Base-by-base conservation (phyloP, 2,329 filamentous ascomycete genomes). In the Elsinoe ampelina region DNA sequence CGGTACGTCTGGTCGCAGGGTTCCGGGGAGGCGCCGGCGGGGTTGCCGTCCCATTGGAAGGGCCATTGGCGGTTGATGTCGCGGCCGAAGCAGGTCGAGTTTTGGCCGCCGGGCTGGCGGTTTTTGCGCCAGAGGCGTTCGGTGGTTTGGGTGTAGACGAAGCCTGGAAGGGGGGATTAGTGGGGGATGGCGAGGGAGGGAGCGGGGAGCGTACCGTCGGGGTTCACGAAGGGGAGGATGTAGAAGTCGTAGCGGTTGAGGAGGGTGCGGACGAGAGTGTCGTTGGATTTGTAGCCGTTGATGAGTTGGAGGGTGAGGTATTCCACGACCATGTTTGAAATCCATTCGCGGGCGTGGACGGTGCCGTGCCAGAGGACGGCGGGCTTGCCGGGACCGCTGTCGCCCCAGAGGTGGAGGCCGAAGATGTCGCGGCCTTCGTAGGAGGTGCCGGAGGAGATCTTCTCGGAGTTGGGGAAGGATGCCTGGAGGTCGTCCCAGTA, bases 191-290 rank as follows among this genome's bases (percentile, higher is more conserved):
- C 20, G 30, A 11, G 36, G 19, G 13, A 34, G 3, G 35, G 77
- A 80, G 57, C 84, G 81, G 10, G 32, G 22, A 4, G 35, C 4
- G 13, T 36, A 52, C 48, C 48, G 22, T 52, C 48, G 22, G 80
- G 80, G 64, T 85, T 84, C 13, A 82, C 80, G 20, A 84, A 70
- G 2, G 82, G 81, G 59, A 84, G 75, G 61, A 86, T 76, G 67
- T 83, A 85, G 61, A 83, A 83, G 68, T 87, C 84, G 64, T 82
- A 84, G 57, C 74, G 79, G 67, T 85, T 75, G 20, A 85, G 73
- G 55, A 80, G 75, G 1, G 68, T 64, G 38, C 67, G 72, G 38
- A 76, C 68, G 3, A 68, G 65, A 1, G 69, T 62, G n/a, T 69
- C 61, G 15, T 58, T 62, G 15, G 67, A 66, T 32, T 63, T 64